phyloP scores from a whole-genome alignment of 371 early-diverging fungal species.

The Vairimorpha necatrix region DNA sequence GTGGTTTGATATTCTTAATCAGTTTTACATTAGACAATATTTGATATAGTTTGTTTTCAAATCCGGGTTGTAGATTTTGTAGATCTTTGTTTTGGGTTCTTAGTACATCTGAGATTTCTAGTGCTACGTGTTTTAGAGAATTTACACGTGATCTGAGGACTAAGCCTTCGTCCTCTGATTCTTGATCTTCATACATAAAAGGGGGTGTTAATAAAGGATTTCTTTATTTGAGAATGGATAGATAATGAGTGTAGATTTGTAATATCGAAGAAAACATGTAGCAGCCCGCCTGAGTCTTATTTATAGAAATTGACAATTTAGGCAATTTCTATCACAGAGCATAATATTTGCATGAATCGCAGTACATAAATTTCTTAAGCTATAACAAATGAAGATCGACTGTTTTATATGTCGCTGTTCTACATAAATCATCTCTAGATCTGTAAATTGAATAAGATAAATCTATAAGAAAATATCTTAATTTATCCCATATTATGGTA shows the following conservation, averaged over 20 bases:
- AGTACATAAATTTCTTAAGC: no score
- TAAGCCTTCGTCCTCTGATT: slow-evolving; percentile 30
- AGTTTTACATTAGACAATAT: slow-evolving; percentile 24
- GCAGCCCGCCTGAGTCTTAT: neutral
- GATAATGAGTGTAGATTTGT: neutral
- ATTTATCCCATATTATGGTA: neutral
- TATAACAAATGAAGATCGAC: no score
- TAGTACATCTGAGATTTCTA: slow-evolving; percentile 32
- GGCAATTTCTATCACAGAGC: no score
- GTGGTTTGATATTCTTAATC: slow-evolving; percentile 6
- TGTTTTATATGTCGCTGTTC: no score
- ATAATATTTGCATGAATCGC: no score
- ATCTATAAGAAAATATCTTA: neutral
- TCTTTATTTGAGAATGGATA: neutral
- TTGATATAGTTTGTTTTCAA: slow-evolving; percentile 7
- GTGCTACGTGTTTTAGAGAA: slow-evolving; percentile 26
- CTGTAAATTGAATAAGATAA: neutral
- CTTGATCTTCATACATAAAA: neutral
- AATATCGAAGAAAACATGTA: neutral
- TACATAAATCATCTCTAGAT: neutral
- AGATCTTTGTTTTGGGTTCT: slow-evolving; percentile 27
- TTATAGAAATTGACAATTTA: no score
- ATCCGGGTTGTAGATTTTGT: slow-evolving; percentile 13
- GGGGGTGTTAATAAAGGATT: neutral
- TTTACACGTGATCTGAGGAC: slow-evolving; percentile 22